A percentile compares a stretch with the other conserved stretches of the same genome.
phyloP scores from a whole-genome alignment of 352 stramenopile species.

The Phytophthora brassicae region DNA sequence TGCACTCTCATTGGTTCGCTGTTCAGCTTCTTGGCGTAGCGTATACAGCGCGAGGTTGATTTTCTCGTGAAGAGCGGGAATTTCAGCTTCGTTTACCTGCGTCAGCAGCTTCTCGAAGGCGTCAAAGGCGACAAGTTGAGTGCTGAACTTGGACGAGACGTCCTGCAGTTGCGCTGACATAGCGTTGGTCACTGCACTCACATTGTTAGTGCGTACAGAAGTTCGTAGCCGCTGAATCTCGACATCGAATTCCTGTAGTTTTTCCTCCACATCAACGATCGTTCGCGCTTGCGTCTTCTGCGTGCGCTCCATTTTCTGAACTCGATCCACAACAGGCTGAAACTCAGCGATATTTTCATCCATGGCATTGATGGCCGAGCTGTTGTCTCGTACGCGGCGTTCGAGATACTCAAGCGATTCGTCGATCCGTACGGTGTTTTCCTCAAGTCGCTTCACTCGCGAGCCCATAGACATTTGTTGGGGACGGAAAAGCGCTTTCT shows the following conservation, averaged over 20 bases:
- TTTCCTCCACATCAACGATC: constrained; percentile 59
- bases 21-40: constrained; percentile 47
- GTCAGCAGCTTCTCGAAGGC: constrained; percentile 31
- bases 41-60: constrained; percentile 45
- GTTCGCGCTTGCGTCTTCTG: constrained; percentile 44
- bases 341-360: constrained; percentile 41
- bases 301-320: constrained; percentile 42
- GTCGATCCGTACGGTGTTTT: constrained; percentile 48
- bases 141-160: constrained; percentile 30
- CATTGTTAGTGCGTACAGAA: constrained; percentile 38
- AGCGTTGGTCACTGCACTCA: constrained; percentile 24
- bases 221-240: constrained; percentile 56
- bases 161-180: constrained; percentile 46
- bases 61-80: constrained; percentile 41
- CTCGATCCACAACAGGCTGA: constrained; percentile 39
- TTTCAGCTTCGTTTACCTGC: constrained; percentile 38
- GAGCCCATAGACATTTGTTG: constrained; percentile 68
- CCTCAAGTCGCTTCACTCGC: constrained; percentile 60
- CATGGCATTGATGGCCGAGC: constrained; percentile 39
- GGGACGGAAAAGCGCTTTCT: constrained; percentile 56
- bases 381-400: constrained; percentile 38
- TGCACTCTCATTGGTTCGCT: constrained; percentile 40
- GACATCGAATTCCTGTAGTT: constrained; percentile 51
- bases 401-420: constrained; percentile 56
- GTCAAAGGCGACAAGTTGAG: constrained; percentile 35